phyloP scores from a whole-genome alignment of 352 stramenopile species.

The Phytopythium oedochilum region DNA sequence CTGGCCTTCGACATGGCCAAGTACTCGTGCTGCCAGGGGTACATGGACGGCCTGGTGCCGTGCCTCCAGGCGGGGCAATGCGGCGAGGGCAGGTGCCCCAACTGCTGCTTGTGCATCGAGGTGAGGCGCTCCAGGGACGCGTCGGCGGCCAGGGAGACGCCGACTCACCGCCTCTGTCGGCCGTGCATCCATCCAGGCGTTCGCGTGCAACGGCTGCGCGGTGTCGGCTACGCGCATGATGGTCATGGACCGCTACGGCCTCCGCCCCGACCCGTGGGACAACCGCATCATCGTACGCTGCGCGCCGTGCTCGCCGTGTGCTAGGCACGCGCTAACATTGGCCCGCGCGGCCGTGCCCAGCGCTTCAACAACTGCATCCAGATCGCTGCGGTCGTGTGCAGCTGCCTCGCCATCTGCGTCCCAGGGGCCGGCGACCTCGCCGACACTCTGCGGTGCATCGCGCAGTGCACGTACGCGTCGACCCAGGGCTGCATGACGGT shows the following conservation, averaged over 20 bases:
- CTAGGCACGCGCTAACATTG: background rate
- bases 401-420: slow-evolving; percentile 75
- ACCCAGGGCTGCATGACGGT: slow-evolving; percentile 93
- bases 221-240: slow-evolving; percentile 88
- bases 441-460: slow-evolving; percentile 82
- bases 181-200: slow-evolving; percentile 30
- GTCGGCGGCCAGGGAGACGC: too few relatives aligned
- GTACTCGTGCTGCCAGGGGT: slow-evolving; percentile 92
- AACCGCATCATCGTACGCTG: slow-evolving; percentile 87
- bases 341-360: slow-evolving; percentile 11
- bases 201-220: slow-evolving; percentile 85
- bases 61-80: slow-evolving; percentile 82
- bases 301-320: background rate
- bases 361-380: slow-evolving; percentile 94
- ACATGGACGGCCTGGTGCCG: slow-evolving; percentile 88
- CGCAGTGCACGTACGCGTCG: slow-evolving; percentile 89
- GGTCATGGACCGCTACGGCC: slow-evolving; percentile 88
- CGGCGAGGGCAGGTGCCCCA: slow-evolving; percentile 84
- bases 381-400: slow-evolving; percentile 63
- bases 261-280: slow-evolving; percentile 92
- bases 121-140: too few relatives aligned
- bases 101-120: slow-evolving; percentile 90
- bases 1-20: slow-evolving; percentile 91
- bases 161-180: background rate
- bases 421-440: slow-evolving; percentile 59